These are phyloP conservation scores for Ascochyta clinopodiicola DNA, from an alignment of 2,329 filamentous ascomycete genomes.

Conservation along the genomic window DNA sequence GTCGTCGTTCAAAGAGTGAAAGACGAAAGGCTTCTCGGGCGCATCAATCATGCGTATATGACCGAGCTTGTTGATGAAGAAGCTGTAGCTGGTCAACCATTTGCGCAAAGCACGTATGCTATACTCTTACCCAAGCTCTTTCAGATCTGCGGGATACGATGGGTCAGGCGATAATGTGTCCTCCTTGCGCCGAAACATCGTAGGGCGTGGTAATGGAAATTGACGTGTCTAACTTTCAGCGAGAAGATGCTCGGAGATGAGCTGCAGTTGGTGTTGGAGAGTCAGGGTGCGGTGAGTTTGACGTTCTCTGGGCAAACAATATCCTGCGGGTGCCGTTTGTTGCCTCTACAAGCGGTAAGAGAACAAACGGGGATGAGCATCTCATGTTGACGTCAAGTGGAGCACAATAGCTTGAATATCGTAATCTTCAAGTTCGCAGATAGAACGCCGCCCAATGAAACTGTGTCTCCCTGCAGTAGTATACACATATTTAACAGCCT, in stretches of 20 bases:
- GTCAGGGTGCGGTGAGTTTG: not conserved
- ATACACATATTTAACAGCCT: conserved; percentile 33
- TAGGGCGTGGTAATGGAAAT: not conserved
- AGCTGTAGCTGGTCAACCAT: conserved; percentile 57
- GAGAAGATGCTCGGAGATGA: not conserved
- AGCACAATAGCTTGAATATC: not conserved
- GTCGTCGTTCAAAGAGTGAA: conserved; percentile 73
- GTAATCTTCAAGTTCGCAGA: not conserved
- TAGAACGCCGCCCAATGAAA: conserved; percentile 42
- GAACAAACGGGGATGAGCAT: conserved; percentile 22
- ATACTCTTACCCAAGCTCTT: conserved; percentile 71
- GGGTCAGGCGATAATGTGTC: conserved; percentile 71
- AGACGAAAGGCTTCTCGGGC: conserved; percentile 75
- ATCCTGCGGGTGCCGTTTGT: conserved; percentile 14
- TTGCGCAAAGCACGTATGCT: not conserved
- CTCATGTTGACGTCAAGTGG: conserved; percentile 11
- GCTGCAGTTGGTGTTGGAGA: not conserved
- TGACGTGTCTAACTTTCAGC: too few relatives aligned
- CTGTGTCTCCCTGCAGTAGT: conserved; percentile 23
- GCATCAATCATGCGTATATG: conserved; percentile 74
- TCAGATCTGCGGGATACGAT: conserved; percentile 68
- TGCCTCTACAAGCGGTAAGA: conserved; percentile 21
- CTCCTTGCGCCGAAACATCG: conserved; percentile 78
- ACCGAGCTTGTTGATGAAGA: conserved; percentile 78
- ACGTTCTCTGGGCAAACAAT: not conserved